Percentiles rank a stretch among this genome's conserved stretches.
phyloP scores from a whole-genome alignment of 225 moss, liverwort and hornwort species.

The Antitrichia curtipendula region DNA sequence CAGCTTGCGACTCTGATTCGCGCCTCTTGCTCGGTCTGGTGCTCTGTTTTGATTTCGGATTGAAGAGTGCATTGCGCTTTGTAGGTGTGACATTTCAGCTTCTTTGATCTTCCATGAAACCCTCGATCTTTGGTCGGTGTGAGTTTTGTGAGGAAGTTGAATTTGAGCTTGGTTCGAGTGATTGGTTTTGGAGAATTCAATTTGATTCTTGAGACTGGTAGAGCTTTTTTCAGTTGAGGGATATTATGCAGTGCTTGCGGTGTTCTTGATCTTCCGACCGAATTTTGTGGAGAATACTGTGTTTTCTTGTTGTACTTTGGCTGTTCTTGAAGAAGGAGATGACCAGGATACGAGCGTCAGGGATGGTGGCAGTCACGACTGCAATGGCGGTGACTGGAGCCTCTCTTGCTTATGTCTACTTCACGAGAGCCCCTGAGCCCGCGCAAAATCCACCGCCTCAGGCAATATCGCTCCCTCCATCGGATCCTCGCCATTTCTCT shows the following conservation, averaged over 20 bases:
- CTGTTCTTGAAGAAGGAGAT: not conserved
- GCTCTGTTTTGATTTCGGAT: not conserved
- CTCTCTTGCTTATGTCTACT: constrained; percentile 5
- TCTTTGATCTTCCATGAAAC: not conserved
- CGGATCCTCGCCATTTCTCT: not conserved
- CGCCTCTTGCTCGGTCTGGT: not conserved
- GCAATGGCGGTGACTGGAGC: constrained; percentile 7
- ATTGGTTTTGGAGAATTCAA: not conserved
- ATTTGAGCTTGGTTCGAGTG: not conserved
- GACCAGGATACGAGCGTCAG: constrained; percentile 1
- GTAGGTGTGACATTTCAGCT: not conserved
- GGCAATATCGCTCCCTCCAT: not conserved
- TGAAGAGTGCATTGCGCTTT: not conserved
- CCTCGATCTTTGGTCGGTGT: not conserved
- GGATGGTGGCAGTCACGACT: constrained; percentile 2
- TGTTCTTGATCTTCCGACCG: not conserved
- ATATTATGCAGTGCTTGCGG: not conserved
- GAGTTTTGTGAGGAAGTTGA: not conserved
- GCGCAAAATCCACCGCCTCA: not conserved
- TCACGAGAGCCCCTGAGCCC: not conserved
- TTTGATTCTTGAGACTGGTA: not conserved
- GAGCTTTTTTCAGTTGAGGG: not conserved
- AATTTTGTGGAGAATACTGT: not conserved
- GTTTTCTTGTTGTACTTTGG: not conserved
- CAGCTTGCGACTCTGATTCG: not conserved